phyloP scores from a whole-genome alignment of 805 yeast species.

The Wickerhamiella sorbophila region DNA sequence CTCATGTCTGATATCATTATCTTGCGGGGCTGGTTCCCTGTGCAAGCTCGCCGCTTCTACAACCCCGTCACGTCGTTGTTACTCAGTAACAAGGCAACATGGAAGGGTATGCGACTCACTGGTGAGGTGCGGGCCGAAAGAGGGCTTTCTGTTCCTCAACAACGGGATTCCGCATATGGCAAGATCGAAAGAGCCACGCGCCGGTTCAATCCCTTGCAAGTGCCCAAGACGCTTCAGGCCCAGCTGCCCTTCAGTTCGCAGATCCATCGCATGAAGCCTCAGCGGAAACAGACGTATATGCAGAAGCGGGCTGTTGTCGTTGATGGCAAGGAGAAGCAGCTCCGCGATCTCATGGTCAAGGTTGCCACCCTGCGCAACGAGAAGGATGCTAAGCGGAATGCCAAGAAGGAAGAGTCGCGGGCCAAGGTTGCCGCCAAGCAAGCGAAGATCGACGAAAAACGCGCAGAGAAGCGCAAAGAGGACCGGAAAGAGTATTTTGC shows the following conservation, averaged over 20 bases:
- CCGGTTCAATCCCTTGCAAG: conserved; percentile 73
- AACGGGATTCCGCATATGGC: conserved; percentile 37
- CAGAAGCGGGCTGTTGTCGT: conserved; percentile 87
- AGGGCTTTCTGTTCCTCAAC: conserved; percentile 47
- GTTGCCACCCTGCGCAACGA: conserved; percentile 73
- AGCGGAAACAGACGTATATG: conserved; percentile 59
- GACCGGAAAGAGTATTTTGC: conserved; percentile 79
- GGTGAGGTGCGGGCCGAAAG: conserved; percentile 80
- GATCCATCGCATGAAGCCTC: conserved; percentile 76
- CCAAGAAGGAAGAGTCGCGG: conserved; percentile 63
- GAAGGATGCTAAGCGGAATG: conserved; percentile 62
- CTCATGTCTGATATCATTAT: conserved; percentile 71
- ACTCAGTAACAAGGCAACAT: conserved; percentile 58
- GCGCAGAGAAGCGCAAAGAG: conserved; percentile 58
- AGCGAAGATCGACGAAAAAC: conserved; percentile 58
- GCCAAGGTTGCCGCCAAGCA: conserved; percentile 59
- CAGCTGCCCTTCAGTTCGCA: conserved; percentile 87
- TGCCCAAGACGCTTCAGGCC: conserved; percentile 64
- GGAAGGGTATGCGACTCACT: conserved; percentile 95
- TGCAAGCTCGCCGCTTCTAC: conserved; percentile 75
- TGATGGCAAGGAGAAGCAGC: conserved; percentile 86
- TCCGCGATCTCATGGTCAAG: conserved; percentile 76
- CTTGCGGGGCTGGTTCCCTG: conserved; percentile 94
- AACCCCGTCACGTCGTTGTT: conserved; percentile 91
- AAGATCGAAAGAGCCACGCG: conserved; percentile 77